These are phyloP conservation scores for Geotrichum restrictum DNA, from an alignment of 1,139 yeast genomes.

Conservation along the genomic window DNA sequence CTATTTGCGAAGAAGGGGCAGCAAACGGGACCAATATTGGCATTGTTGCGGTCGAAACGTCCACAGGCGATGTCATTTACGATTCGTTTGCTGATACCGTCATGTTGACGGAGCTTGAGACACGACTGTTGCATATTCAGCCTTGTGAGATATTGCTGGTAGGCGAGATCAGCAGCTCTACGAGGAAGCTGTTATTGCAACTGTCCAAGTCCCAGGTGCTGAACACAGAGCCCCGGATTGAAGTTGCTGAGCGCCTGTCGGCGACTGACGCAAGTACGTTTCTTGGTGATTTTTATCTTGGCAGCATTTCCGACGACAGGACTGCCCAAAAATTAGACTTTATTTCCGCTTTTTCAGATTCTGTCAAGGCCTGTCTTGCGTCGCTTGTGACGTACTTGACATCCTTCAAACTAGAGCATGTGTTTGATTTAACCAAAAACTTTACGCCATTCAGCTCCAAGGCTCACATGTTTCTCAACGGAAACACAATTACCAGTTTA, in stretches of 20 bases:
- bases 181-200: conserved; percentile 32
- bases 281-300: conserved; percentile 24
- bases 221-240: conserved; percentile 16
- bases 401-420: conserved; percentile 58
- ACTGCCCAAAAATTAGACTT: conserved; percentile 13
- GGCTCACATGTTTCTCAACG: conserved; percentile 62
- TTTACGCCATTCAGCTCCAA: conserved; percentile 51
- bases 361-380: conserved; percentile 46
- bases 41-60: conserved; percentile 67
- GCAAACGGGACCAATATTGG: conserved; percentile 36
- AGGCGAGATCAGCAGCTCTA: conserved; percentile 40
- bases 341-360: conserved; percentile 18
- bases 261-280: conserved; percentile 4
- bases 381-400: conserved; percentile 52
- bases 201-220: conserved; percentile 18
- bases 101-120: conserved; percentile 59
- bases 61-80: conserved; percentile 71
- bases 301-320: conserved; percentile 10
- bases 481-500: conserved; percentile 61
- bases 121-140: conserved; percentile 64
- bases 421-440: conserved; percentile 52
- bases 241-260: conserved; percentile 15
- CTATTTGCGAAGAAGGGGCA: conserved; percentile 16
- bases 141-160: conserved; percentile 68
- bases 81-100: conserved; percentile 62